Evolutionary conservation across 108 stramenopile species (phyloP).

Genomic region (Skeletonema tropicum): DNA sequence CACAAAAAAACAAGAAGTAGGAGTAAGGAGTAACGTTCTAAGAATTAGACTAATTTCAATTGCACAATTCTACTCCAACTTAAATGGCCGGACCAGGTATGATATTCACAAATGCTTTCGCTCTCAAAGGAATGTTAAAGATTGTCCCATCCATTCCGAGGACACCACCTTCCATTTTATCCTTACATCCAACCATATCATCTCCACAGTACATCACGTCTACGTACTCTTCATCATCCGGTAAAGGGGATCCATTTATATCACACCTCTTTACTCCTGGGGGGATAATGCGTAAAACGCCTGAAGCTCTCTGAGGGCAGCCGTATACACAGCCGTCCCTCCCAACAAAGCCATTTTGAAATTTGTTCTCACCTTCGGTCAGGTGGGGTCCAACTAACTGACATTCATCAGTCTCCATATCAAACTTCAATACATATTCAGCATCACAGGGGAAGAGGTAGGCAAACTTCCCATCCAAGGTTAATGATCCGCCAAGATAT

Average conservation of each 20-base stretch:
- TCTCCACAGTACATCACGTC: conserved; percentile 68
- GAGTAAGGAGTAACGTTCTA: too few relatives aligned
- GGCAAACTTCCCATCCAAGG: conserved; percentile 49
- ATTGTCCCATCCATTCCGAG: conserved; percentile 66
- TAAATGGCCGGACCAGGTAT: conserved; percentile 35
- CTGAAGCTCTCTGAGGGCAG: conserved; percentile 65
- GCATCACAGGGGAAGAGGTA: conserved; percentile 73
- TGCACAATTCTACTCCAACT: background rate
- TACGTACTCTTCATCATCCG: conserved; percentile 50
- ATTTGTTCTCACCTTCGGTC: conserved; percentile 74
- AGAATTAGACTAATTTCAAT: too few relatives aligned
- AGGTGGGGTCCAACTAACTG: conserved; percentile 55
- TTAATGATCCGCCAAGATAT: conserved; percentile 71
- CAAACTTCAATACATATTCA: conserved; percentile 53
- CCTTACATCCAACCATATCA: conserved; percentile 62
- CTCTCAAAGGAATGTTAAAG: conserved; percentile 68
- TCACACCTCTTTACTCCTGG: conserved; percentile 30
- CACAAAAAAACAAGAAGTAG: too few relatives aligned
- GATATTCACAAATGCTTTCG: conserved; percentile 59
- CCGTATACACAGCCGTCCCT: conserved; percentile 72
- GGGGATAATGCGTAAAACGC: conserved; percentile 61
- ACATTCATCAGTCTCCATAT: conserved; percentile 60
- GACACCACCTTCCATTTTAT: conserved; percentile 79
- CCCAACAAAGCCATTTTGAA: conserved; percentile 68
- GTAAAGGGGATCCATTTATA: conserved; percentile 18